Percentiles rank a stretch among this genome's conserved stretches.
phyloP scores from a whole-genome alignment of 495 filamentous ascomycete genomes.

The Daldinia bambusicola region DNA sequence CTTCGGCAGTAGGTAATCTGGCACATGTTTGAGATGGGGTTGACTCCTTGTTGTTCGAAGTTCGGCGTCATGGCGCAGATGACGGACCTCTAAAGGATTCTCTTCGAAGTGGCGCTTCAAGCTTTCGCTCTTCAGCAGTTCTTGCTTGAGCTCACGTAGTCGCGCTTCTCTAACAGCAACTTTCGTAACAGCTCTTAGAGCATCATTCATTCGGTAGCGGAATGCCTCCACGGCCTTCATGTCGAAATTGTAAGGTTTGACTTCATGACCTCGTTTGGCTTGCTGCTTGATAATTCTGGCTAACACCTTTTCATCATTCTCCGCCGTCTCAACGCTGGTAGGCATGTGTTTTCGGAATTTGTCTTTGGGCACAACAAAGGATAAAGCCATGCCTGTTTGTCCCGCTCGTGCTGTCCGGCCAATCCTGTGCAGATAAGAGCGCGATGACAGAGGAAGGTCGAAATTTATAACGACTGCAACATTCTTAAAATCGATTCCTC shows the following conservation, averaged over 20 bases:
- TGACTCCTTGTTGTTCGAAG: slow-evolving; percentile 80
- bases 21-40: slow-evolving; percentile 92
- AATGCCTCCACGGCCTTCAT: slow-evolving; percentile 93
- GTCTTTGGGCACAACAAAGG: slow-evolving; percentile 85
- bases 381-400: slow-evolving; percentile 91
- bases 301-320: slow-evolving; percentile 85
- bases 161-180: slow-evolving; percentile 89
- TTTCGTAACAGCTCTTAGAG: slow-evolving; percentile 54
- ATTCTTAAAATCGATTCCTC: slow-evolving; percentile 92
- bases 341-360: slow-evolving; percentile 88
- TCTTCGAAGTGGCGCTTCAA: slow-evolving; percentile 96
- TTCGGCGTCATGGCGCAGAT: slow-evolving; percentile 91
- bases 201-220: slow-evolving; percentile 93
- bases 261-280: slow-evolving; percentile 74
- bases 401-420: slow-evolving; percentile 93
- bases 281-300: slow-evolving; percentile 77
- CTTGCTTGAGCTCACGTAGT: slow-evolving; percentile 84
- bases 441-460: slow-evolving; percentile 87
- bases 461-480: slow-evolving; percentile 97
- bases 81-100: slow-evolving; percentile 86
- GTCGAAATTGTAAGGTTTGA: slow-evolving; percentile 92
- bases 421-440: slow-evolving; percentile 90
- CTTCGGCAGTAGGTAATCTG: slow-evolving; percentile 88
- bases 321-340: slow-evolving; percentile 74
- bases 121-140: slow-evolving; percentile 91